phyloP scores from a whole-genome alignment of 768 basidiomycete genomes.

The Boletus tylopilopsis region DNA sequence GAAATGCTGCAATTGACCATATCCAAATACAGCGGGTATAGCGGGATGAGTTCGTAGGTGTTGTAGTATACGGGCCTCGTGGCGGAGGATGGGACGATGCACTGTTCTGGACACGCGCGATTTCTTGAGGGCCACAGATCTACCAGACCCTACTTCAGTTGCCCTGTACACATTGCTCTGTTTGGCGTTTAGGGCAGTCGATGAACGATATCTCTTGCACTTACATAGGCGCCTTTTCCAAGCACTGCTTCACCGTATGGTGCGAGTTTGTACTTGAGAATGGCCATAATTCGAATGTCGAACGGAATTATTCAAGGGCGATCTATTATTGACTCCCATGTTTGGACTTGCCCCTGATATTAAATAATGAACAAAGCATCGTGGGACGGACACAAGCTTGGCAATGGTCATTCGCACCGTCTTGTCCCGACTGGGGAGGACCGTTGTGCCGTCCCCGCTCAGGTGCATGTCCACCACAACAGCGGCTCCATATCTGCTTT shows the following conservation, averaged over 20 bases:
- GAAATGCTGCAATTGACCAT: slow-evolving; percentile 1
- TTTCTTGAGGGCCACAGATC: neutral
- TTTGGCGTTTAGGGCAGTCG: neutral
- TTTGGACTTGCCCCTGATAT: no score
- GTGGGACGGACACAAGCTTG: no score
- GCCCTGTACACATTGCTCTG: slow-evolving; percentile 1
- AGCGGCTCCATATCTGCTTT: slow-evolving; percentile 46
- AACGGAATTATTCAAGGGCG: no score
- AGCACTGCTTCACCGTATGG: neutral
- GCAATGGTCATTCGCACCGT: neutral
- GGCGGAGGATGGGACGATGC: neutral
- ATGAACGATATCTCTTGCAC: neutral
- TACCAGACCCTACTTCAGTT: neutral
- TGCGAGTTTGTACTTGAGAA: slow-evolving; percentile 1
- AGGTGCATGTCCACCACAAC: slow-evolving; percentile 38
- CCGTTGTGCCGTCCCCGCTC: neutral
- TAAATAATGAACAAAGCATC: slow-evolving; percentile 9
- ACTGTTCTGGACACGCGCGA: neutral
- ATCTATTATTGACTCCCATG: no score
- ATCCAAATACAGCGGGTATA: neutral
- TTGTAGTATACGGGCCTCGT: neutral
- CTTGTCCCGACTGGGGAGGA: slow-evolving; percentile 10
- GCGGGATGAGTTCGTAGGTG: neutral
- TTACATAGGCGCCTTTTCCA: slow-evolving; percentile 1
- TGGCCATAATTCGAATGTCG: no score